phyloP scores from a whole-genome alignment of 805 yeast species.

The Debaryomyces castellii region DNA sequence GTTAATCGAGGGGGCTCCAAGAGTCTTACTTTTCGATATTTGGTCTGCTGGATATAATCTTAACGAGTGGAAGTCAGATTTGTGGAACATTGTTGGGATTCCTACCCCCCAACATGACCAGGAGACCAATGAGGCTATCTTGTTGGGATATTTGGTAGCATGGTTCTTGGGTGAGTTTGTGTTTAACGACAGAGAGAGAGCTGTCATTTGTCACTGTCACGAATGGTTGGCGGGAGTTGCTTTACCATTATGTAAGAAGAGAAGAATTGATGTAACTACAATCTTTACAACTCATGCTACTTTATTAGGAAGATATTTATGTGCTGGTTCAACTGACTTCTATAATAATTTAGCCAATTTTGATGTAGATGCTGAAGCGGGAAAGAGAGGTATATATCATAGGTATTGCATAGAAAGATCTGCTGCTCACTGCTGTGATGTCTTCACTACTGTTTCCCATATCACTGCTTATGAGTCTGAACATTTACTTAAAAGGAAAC shows the following conservation, averaged over 20 bases:
- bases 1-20: constrained; percentile 97
- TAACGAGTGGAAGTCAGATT: constrained; percentile 91
- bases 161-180: constrained; percentile 96
- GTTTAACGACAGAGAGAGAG: constrained; percentile 78
- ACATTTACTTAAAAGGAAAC: constrained; percentile 89
- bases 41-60: constrained; percentile 66
- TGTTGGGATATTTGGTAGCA: constrained; percentile 89
- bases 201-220: constrained; percentile 91
- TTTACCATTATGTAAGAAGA: constrained; percentile 84
- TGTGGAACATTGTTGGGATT: constrained; percentile 88
- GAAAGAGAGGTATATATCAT: constrained; percentile 95
- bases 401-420: constrained; percentile 96
- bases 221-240: constrained; percentile 99
- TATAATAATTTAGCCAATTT: constrained; percentile 85
- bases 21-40: constrained; percentile 85
- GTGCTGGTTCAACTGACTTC: constrained; percentile 96
- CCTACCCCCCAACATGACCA: constrained; percentile 89
- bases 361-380: constrained; percentile 97
- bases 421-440: constrained; percentile 94
- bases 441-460: constrained; percentile 94
- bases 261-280: constrained; percentile 90
- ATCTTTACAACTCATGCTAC: constrained; percentile 98
- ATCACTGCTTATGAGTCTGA: constrained; percentile 97
- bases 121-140: constrained; percentile 90
- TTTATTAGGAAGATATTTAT: constrained; percentile 85